Conservation (phyloP, 2,329 filamentous ascomycete genomes). For the Dothideomycetidae sp. region DNA sequence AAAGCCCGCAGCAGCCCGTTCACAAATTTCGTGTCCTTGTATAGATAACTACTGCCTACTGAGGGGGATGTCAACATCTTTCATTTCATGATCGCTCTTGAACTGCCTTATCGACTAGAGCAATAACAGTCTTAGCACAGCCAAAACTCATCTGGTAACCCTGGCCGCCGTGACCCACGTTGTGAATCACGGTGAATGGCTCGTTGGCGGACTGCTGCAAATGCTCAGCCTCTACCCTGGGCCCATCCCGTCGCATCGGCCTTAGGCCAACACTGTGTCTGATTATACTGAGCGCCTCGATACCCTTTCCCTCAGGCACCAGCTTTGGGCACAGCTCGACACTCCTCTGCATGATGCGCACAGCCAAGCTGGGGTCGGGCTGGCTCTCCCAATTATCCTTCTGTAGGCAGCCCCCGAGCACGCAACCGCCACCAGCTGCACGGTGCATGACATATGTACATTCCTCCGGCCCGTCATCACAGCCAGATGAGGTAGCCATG, state of each 20-base stretch:
- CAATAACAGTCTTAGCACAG: slow-evolving; percentile 27
- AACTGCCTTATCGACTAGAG: slow-evolving; percentile 25
- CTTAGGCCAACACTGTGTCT: slow-evolving; percentile 71
- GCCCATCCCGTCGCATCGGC: slow-evolving; percentile 58
- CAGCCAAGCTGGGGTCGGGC: slow-evolving; percentile 64
- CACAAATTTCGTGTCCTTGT: no score
- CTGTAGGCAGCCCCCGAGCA: slow-evolving; percentile 77
- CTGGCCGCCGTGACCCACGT: slow-evolving; percentile 67
- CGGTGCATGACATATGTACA: slow-evolving; percentile 70
- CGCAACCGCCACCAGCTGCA: slow-evolving; percentile 63
- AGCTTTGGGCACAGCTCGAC: slow-evolving; percentile 51
- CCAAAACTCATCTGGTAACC: slow-evolving; percentile 46
- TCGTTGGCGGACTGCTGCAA: slow-evolving; percentile 34
- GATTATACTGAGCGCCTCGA: slow-evolving; percentile 60
- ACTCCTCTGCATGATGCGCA: slow-evolving; percentile 70
- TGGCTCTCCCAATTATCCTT: slow-evolving; percentile 65
- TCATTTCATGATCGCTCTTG: no score
- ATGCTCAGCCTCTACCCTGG: slow-evolving; percentile 59
- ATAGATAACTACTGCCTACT: no score
- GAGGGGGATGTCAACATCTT: no score
- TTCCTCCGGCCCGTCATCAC: slow-evolving; percentile 59
- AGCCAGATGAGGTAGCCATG: slow-evolving; percentile 58
- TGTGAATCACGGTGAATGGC: slow-evolving; percentile 54
- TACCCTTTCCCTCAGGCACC: slow-evolving; percentile 46
- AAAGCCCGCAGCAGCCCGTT: no score